phyloP scores from a whole-genome alignment of 805 yeast species.

The Saccharomyces eubayanus region DNA sequence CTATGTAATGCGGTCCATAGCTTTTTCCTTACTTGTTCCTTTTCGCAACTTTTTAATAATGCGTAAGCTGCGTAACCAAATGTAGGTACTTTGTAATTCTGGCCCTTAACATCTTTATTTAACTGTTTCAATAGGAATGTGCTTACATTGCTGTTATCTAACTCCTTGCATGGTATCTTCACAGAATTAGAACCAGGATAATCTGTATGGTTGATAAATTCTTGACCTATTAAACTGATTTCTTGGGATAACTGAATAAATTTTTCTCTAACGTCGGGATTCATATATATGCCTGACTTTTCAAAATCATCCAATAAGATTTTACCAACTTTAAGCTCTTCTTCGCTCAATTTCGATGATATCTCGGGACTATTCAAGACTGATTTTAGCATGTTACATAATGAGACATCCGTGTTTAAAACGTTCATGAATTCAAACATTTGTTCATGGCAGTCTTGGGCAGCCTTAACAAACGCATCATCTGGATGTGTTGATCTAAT shows the following conservation, averaged over 20 bases:
- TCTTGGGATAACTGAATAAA: constrained; percentile 75
- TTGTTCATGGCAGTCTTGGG: constrained; percentile 78
- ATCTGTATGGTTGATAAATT: constrained; percentile 39
- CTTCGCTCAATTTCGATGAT: constrained; percentile 41
- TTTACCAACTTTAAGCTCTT: constrained; percentile 77
- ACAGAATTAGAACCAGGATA: constrained; percentile 14
- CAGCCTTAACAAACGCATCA: constrained; percentile 58
- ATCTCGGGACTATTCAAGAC: constrained; percentile 38
- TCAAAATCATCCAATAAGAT: constrained; percentile 77
- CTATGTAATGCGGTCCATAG: constrained; percentile 72
- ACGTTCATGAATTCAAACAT: constrained; percentile 92
- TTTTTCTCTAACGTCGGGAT: constrained; percentile 49
- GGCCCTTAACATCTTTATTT: constrained; percentile 33
- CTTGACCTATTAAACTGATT: constrained; percentile 74
- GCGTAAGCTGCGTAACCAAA: constrained; percentile 59
- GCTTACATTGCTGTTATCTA: constrained; percentile 15
- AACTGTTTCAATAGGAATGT: constrained; percentile 20
- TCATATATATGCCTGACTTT: constrained; percentile 82
- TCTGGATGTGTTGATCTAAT: constrained; percentile 83
- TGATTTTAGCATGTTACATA: constrained; percentile 52
- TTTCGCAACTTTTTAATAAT: constrained; percentile 50
- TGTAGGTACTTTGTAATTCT: constrained; percentile 44
- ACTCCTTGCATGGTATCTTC: constrained; percentile 17
- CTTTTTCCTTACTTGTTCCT: constrained; percentile 48
- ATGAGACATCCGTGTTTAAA: constrained; percentile 71